A percentile compares a stretch with the other conserved stretches of the same genome.
Conservation (phyloP, 805 yeast genomes). For the Tetrapisispora pingtungensis region DNA sequence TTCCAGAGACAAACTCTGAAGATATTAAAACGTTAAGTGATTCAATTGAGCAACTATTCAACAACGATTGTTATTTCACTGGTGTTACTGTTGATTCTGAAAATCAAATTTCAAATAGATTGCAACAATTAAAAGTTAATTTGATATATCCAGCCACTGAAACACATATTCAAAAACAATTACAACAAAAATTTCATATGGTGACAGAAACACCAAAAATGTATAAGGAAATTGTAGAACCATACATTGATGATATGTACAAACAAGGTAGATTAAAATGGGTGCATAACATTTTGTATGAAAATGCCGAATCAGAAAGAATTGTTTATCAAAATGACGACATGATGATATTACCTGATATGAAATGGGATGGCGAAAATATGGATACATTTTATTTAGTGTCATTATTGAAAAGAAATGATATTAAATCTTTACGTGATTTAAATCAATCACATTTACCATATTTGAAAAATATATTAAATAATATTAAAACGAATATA, state of each 20-base stretch:
- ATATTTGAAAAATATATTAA: slow-evolving; percentile 41
- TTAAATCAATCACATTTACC: slow-evolving; percentile 47
- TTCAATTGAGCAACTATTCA: slow-evolving; percentile 24
- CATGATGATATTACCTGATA: slow-evolving; percentile 82
- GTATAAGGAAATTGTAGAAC: slow-evolving; percentile 52
- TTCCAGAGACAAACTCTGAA: neutral
- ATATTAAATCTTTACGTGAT: slow-evolving; percentile 70
- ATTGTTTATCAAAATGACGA: slow-evolving; percentile 52
- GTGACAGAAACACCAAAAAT: slow-evolving; percentile 74
- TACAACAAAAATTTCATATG: slow-evolving; percentile 48
- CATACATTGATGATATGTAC: slow-evolving; percentile 63
- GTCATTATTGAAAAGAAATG: slow-evolving; percentile 60
- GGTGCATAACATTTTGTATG: slow-evolving; percentile 76
- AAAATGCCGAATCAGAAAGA: slow-evolving; percentile 78
- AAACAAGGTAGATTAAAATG: slow-evolving; percentile 74
- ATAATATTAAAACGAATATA: slow-evolving; percentile 39
- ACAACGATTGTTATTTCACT: slow-evolving; percentile 4
- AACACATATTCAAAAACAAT: slow-evolving; percentile 69
- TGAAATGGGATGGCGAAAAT: slow-evolving; percentile 88
- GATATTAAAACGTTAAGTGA: neutral
- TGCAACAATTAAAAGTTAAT: slow-evolving; percentile 41
- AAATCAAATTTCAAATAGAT: neutral
- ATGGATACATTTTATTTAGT: slow-evolving; percentile 66
- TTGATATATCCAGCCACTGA: slow-evolving; percentile 84
- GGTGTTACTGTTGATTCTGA: neutral